Base-by-base conservation (phyloP, 1,284 basidiomycete species). In the Ustanciosporium gigantosporum region DNA sequence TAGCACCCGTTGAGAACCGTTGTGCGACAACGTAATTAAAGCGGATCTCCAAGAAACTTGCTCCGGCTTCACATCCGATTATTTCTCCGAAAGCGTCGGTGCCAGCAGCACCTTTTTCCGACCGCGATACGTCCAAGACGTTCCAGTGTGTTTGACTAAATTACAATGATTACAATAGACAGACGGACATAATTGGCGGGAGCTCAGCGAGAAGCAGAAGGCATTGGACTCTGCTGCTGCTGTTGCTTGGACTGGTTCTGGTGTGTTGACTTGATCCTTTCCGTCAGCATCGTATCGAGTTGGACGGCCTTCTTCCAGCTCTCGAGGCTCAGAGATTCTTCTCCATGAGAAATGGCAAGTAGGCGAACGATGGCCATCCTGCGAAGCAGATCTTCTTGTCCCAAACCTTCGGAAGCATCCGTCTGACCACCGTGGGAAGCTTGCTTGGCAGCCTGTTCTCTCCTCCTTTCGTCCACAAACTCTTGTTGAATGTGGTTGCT, bases 401-500 rank as follows among this genome's bases (percentile, higher is more conserved):
- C 51, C 8, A 58, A 45, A 5, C 41, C 31, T 14, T 44, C 48
- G 9, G 48, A 41, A n/a, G 36, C 31, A 16, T 27, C 36, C n/a
- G 25, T 24, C 2, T 16, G 25, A 6, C 46, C 49, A 8, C 53
- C 53, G 34, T 49, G 48, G 29, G 49, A 29, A 15, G 46, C 46
- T 13, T 9, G 14, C 9, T 13, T 9, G 9, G 32, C 32, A 11
- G 11, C 42, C 27, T 53, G 52, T 25, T 50, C 50, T 20, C 41
- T 41, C 21, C 36, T 53, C 6, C 71, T 46, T 14, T 64, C 53
- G 21, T 52, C 48, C 13, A 76, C 73, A 56, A 76, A 76, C 24
- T 74, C 70, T 16, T 66, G 35, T 43, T 72, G 67, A 36, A 76
- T 74, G 21, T 65, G 57, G 35, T 68, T 56, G 35, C 70, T 68